phyloP scores from a whole-genome alignment of 2,329 filamentous ascomycete species.

The Coccinonectria pachysandricola region DNA sequence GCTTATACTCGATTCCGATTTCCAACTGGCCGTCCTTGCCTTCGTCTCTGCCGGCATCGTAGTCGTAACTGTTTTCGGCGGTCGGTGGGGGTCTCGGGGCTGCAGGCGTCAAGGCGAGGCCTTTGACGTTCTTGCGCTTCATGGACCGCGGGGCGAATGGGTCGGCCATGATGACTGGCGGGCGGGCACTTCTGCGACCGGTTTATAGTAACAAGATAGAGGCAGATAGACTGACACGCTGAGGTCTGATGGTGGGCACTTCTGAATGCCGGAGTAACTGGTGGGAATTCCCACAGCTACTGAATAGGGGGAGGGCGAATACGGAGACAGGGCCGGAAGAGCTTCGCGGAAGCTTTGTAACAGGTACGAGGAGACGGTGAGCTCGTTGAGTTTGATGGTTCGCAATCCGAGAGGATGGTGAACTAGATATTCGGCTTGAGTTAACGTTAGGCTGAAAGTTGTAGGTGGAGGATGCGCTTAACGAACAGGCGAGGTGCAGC shows the following conservation, averaged over 20 bases:
- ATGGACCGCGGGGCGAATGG: conserved; percentile 64
- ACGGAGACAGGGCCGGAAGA: too few relatives aligned
- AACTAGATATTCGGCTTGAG: too few relatives aligned
- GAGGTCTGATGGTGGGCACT: too few relatives aligned
- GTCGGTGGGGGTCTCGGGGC: conserved; percentile 62
- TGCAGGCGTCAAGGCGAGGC: conserved; percentile 74
- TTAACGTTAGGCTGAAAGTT: conserved; percentile 2
- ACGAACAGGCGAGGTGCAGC: conserved; percentile 3
- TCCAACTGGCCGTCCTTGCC: conserved; percentile 60
- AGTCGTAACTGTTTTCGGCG: conserved; percentile 56
- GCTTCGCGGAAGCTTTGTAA: too few relatives aligned
- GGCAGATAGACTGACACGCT: too few relatives aligned
- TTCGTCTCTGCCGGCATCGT: conserved; percentile 49
- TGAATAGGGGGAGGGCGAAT: too few relatives aligned
- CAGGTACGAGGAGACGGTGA: too few relatives aligned
- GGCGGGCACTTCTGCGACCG: too few relatives aligned
- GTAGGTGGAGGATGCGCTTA: conserved; percentile 5
- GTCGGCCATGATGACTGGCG: conserved; percentile 43
- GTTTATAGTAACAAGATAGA: too few relatives aligned
- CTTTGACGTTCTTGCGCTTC: conserved; percentile 99
- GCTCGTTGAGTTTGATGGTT: too few relatives aligned
- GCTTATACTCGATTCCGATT: conserved; percentile 93
- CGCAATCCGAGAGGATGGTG: not conserved
- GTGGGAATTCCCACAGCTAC: too few relatives aligned
- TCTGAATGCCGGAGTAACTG: too few relatives aligned